A percentile compares a stretch with the other conserved stretches of the same genome.
Evolutionary conservation across 805 yeast species (phyloP).

Genomic region (Saccharomyces cerevisiae): DNA sequence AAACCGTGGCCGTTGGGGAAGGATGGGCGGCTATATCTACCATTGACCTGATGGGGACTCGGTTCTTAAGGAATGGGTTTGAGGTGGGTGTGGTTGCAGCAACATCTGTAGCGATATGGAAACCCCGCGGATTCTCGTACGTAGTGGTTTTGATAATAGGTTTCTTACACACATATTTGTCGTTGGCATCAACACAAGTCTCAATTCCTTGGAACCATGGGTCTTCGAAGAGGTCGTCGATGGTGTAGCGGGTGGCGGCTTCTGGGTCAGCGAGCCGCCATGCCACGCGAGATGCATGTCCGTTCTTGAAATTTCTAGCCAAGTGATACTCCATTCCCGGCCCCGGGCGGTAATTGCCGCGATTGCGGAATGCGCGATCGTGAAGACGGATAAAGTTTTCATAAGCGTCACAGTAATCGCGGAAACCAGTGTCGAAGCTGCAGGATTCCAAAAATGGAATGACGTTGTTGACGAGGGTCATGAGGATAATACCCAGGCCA

Average conservation of each 20-base stretch:
- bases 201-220: conserved; percentile 56
- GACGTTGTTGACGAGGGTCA: conserved; percentile 48
- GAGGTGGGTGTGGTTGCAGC: conserved; percentile 3
- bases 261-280: conserved; percentile 71
- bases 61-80: conserved; percentile 6
- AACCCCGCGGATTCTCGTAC: conserved; percentile 4
- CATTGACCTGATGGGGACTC: conserved; percentile 1
- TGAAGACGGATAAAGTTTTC: conserved; percentile 30
- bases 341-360: conserved; percentile 40
- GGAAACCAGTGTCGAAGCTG: conserved; percentile 39
- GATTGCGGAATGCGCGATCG: conserved; percentile 42
- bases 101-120: neutral
- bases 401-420: conserved; percentile 49
- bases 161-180: conserved; percentile 9
- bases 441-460: conserved; percentile 54
- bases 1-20: conserved; percentile 1
- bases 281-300: conserved; percentile 59
- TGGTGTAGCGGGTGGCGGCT: conserved; percentile 42
- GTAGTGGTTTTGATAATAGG: conserved; percentile 16
- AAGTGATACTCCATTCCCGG: conserved; percentile 69
- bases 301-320: conserved; percentile 51
- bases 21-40: conserved; percentile 2
- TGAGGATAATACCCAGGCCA: conserved; percentile 63
- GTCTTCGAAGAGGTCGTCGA: conserved; percentile 49
- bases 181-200: conserved; percentile 37